Evolutionary conservation across 768 basidiomycete species (phyloP), one percentile per base, ranked within the genome.

Genomic region (Boletales sp.): DNA sequence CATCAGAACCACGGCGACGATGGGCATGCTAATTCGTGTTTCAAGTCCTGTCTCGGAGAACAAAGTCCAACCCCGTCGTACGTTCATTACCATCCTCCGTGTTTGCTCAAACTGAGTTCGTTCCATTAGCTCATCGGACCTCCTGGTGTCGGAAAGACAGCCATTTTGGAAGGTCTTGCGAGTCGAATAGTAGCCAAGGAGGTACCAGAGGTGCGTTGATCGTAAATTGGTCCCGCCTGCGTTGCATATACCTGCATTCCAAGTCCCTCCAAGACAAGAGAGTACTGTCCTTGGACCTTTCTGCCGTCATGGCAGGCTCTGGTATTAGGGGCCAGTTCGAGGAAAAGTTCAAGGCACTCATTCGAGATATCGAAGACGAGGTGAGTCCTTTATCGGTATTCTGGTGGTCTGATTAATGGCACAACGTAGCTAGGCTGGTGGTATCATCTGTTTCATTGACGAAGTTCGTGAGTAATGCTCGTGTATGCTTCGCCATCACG

Each of bases 281-380:
- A n/a, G 88, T 97, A 0, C 78, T 95, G 0, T 83, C 93, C 0
- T 79, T 95, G 47, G 93, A 94, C 64, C 75, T 95, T 3, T 77
- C 90, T 0, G 81, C 84, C 1, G 81, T 95, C 19, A 79, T 94
- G 71, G 93, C 90, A 8, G 93, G 93, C 1, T 90, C 92, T 1
- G 91, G 92, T 0, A 87, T 95, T 45, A 83, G 93, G 37, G 93
- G 93, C 2, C 89, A 93, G 57, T 94, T 94, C 46, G 93, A 97
- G 58, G 90, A 91, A 66, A 92, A 92, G 58, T 94, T 94, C 78
- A 94, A 94, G 65, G 86, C 83, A 0, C 74, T 97, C 2, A 72
- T 95, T n/a, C 80, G 80, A 24, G 93, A 97, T 61, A 94, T 97
- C 50, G 91, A 94, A 63, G 88, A 84, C 12, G 87, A 91, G 73